Conservation (phyloP, 148 eudicot genomes). For the Rhododendron simsii region DNA sequence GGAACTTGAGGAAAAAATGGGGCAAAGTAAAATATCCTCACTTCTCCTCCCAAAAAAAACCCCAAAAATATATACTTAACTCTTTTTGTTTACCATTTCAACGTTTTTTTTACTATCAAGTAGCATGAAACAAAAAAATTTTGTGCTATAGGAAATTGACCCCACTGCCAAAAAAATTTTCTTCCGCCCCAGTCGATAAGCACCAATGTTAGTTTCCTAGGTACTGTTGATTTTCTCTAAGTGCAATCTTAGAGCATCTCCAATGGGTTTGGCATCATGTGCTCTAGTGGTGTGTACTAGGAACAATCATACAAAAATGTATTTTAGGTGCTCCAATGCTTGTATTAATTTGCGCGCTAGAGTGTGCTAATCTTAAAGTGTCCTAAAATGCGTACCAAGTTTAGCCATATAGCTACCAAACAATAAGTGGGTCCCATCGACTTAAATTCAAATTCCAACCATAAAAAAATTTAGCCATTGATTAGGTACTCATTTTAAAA, state of each 20-base stretch:
- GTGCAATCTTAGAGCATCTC: neutral
- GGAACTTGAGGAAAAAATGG: too few relatives aligned
- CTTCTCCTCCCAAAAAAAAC: too few relatives aligned
- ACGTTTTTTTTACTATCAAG: too few relatives aligned
- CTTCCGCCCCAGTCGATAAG: too few relatives aligned
- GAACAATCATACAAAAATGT: neutral
- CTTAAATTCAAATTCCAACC: neutral
- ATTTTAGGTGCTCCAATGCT: neutral
- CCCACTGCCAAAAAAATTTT: too few relatives aligned
- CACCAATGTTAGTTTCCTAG: neutral
- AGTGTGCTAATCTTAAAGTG: neutral
- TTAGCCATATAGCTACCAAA: neutral
- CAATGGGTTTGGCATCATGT: neutral
- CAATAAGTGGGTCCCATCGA: neutral
- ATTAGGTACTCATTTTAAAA: neutral
- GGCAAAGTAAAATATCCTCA: too few relatives aligned
- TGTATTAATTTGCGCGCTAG: neutral
- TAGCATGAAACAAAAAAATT: too few relatives aligned
- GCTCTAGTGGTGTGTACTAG: neutral
- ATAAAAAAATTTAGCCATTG: neutral
- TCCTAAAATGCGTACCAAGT: neutral
- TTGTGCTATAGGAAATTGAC: too few relatives aligned
- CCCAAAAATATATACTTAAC: too few relatives aligned
- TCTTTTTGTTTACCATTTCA: too few relatives aligned
- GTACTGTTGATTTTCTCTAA: neutral